phyloP scores from a whole-genome alignment of 805 yeast genomes.

The Helenozyma baotianmanensis region DNA sequence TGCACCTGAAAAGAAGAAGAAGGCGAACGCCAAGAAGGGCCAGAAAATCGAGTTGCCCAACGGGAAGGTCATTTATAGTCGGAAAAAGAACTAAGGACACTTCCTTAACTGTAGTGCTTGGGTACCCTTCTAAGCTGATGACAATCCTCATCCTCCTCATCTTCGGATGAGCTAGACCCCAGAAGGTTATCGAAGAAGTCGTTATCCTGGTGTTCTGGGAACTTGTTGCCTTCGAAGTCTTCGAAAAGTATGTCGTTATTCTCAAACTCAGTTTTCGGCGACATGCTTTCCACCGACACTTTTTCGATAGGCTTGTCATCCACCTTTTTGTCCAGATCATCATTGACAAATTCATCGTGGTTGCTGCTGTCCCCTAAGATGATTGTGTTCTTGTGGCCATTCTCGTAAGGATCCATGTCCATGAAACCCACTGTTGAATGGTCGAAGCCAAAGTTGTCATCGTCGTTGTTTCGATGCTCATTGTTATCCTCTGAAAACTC shows the following conservation, averaged over 20 bases:
- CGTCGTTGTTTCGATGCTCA: conserved; percentile 5
- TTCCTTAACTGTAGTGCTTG: conserved; percentile 24
- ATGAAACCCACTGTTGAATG: conserved; percentile 36
- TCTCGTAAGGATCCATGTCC: conserved; percentile 31
- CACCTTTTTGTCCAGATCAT: conserved; percentile 1
- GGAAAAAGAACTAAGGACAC: conserved; percentile 7
- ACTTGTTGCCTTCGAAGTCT: conserved; percentile 20
- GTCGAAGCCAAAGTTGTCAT: conserved; percentile 22
- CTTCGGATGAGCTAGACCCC: conserved; percentile 43
- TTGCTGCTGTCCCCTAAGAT: conserved; percentile 33
- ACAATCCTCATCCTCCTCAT: conserved; percentile 25
- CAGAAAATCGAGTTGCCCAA: conserved; percentile 52
- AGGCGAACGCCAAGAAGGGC: conserved; percentile 34
- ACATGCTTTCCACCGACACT: conserved; percentile 26
- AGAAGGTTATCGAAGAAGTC: conserved; percentile 37
- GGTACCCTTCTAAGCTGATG: conserved; percentile 41
- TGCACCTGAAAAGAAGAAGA: conserved; percentile 17
- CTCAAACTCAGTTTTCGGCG: conserved; percentile 21
- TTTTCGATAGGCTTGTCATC: conserved; percentile 13
- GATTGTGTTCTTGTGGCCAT: conserved; percentile 17
- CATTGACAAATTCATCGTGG: conserved; percentile 27
- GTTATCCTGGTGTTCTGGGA: conserved; percentile 18
- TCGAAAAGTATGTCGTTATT: conserved; percentile 20
- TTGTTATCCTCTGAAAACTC: conserved; percentile 11
- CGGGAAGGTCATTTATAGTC: conserved; percentile 49